Evolutionary conservation across 345 rosid genomes (phyloP).

Genomic region (Bruguiera parviflora): DNA sequence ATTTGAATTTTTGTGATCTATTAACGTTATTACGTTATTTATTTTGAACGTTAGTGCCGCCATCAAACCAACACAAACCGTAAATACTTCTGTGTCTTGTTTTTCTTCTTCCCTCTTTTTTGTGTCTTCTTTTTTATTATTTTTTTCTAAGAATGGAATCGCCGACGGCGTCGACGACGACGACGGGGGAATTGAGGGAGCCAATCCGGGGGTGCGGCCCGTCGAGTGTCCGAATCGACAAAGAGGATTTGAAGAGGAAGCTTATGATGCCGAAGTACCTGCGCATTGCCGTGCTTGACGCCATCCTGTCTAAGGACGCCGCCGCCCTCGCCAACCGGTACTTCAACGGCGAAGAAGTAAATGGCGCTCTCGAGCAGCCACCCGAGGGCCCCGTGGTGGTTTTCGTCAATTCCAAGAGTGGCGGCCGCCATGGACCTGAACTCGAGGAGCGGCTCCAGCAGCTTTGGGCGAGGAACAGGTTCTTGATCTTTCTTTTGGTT

Average conservation of each 20-base stretch:
- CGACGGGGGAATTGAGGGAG: slow-evolving; percentile 48
- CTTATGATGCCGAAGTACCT: slow-evolving; percentile 67
- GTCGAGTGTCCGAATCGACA: slow-evolving; percentile 59
- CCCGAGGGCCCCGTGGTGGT: slow-evolving; percentile 80
- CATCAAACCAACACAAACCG: too few species aligned
- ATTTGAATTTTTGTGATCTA: too few species aligned
- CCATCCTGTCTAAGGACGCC: slow-evolving; percentile 49
- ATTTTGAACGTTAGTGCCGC: too few species aligned
- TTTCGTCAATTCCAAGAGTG: slow-evolving; percentile 76
- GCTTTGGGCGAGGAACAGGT: slow-evolving; percentile 85
- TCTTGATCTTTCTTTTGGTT: background rate
- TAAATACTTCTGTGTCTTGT: too few species aligned
- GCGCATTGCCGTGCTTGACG: slow-evolving; percentile 56
- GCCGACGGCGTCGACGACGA: slow-evolving; percentile 26
- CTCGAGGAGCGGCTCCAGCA: slow-evolving; percentile 67
- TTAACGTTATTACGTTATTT: too few species aligned
- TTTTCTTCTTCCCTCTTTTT: too few species aligned
- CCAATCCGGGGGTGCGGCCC: slow-evolving; percentile 59
- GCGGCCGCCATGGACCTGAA: slow-evolving; percentile 75
- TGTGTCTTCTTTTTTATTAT: too few species aligned
- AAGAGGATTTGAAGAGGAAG: slow-evolving; percentile 53
- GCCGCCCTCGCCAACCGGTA: slow-evolving; percentile 24
- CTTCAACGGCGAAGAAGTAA: background rate
- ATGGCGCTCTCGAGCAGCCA: slow-evolving; percentile 10
- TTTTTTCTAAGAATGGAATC: slow-evolving; percentile 33